These are phyloP conservation scores for Pochonia chlamydosporia DNA, from an alignment of 2,329 filamentous ascomycete species.

Conservation along the genomic window DNA sequence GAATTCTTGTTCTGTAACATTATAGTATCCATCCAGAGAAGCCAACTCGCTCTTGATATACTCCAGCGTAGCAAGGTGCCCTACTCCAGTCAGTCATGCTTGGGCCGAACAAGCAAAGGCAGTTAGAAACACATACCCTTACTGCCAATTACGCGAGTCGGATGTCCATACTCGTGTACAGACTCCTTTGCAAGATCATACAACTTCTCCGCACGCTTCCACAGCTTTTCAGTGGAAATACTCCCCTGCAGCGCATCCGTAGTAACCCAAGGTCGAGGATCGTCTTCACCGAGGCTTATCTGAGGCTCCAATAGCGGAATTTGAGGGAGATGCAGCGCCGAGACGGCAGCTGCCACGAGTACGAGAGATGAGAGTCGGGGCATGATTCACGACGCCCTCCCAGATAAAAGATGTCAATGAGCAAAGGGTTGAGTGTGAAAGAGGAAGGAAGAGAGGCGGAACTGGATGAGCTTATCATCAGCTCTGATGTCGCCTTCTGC, in stretches of 20 bases:
- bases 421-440: background rate
- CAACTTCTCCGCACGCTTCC: slow-evolving; percentile 54
- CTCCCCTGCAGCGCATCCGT: slow-evolving; percentile 49
- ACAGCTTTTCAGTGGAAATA: slow-evolving; percentile 51
- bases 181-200: slow-evolving; percentile 56
- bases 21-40: slow-evolving; percentile 55
- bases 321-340: background rate
- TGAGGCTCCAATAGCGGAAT: background rate
- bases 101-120: too few species aligned
- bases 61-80: slow-evolving; percentile 57
- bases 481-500: too few species aligned
- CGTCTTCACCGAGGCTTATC: background rate
- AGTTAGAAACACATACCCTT: slow-evolving; percentile 35
- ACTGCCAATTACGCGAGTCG: slow-evolving; percentile 66
- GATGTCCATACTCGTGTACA: slow-evolving; percentile 57
- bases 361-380: background rate
- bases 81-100: slow-evolving; percentile 31
- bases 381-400: background rate
- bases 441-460: background rate
- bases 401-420: background rate
- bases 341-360: background rate
- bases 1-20: slow-evolving; percentile 57
- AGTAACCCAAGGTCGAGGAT: slow-evolving; percentile 39
- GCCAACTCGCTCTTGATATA: slow-evolving; percentile 55
- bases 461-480: too few species aligned